phyloP scores from a whole-genome alignment of 331 rosid species.

The Spiraea crenata region DNA sequence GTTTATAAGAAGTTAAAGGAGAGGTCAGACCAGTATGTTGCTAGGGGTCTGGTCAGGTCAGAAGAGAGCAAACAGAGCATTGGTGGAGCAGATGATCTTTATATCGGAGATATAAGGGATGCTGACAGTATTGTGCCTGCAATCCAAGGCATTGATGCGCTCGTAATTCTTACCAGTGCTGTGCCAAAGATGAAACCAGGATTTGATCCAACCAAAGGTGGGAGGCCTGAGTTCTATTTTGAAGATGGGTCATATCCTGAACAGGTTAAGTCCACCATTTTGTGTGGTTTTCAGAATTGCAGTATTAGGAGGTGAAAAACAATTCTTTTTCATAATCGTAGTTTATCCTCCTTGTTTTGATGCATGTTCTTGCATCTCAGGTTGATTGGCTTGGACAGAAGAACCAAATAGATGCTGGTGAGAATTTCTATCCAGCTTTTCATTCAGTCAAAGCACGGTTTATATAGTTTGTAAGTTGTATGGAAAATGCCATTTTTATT shows the following conservation, averaged over 20 bases:
- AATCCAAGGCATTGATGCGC: slow-evolving; percentile 70
- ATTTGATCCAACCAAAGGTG: slow-evolving; percentile 75
- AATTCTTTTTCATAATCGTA: background rate
- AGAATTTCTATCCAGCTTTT: slow-evolving; percentile 17
- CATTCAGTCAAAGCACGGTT: background rate
- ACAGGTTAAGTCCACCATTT: slow-evolving; percentile 44
- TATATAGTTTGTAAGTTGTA: slow-evolving; percentile 3
- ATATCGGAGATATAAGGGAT: slow-evolving; percentile 74
- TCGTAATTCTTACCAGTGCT: slow-evolving; percentile 83
- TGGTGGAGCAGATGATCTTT: slow-evolving; percentile 66
- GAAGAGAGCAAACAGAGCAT: slow-evolving; percentile 75
- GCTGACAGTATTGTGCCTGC: slow-evolving; percentile 58
- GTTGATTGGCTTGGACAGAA: slow-evolving; percentile 98
- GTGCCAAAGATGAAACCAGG: slow-evolving; percentile 80
- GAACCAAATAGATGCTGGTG: slow-evolving; percentile 91
- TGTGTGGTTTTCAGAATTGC: background rate
- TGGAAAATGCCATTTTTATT: background rate
- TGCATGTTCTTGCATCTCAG: slow-evolving; percentile 39
- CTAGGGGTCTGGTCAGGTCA: slow-evolving; percentile 77
- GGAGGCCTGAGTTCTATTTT: slow-evolving; percentile 74
- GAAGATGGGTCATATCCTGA: slow-evolving; percentile 85
- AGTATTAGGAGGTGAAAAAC: background rate
- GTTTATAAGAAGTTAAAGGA: slow-evolving; percentile 69
- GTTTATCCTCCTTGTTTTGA: slow-evolving; percentile 13
- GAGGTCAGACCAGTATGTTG: slow-evolving; percentile 61